Percentiles rank a stretch among this genome's conserved stretches.
Conservation (phyloP, 2,329 filamentous ascomycete species). For the Colletotrichum sp. region DNA sequence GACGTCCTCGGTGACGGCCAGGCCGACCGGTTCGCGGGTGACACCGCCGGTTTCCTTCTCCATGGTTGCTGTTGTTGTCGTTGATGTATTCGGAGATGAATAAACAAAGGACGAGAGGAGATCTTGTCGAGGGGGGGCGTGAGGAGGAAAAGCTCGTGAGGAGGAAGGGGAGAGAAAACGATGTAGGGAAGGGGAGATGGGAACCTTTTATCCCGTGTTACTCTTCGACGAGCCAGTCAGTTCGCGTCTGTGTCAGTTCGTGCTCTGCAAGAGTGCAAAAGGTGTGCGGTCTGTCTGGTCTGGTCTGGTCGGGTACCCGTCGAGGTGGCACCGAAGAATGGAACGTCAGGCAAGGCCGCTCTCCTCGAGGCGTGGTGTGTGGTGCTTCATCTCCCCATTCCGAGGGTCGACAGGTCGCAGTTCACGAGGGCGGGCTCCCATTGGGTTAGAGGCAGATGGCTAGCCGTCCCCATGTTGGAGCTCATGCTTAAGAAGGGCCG, state of each 20-base stretch:
- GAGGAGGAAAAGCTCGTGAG: conserved; percentile 13
- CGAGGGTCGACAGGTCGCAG: conserved; percentile 3
- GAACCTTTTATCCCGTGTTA: conserved; percentile 19
- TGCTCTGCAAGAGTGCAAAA: neutral
- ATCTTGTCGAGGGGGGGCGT: neutral
- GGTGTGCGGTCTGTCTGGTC: neutral
- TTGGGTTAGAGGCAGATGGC: conserved; percentile 14
- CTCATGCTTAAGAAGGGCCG: conserved; percentile 20
- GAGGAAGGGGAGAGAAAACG: neutral
- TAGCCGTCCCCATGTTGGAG: conserved; percentile 20
- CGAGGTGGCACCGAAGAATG: neutral
- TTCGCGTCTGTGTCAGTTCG: conserved; percentile 14
- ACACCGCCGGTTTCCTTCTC: conserved; percentile 18
- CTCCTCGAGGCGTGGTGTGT: neutral
- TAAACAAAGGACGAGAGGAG: neutral
- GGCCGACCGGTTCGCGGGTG: conserved; percentile 22
- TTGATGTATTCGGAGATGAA: neutral
- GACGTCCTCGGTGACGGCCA: conserved; percentile 55
- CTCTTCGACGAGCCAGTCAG: conserved; percentile 2
- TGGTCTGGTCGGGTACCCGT: neutral
- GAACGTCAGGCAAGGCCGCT: conserved; percentile 1
- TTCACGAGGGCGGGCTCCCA: conserved; percentile 1
- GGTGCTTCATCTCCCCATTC: conserved; percentile 18
- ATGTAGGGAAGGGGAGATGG: neutral
- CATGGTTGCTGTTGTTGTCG: neutral